A percentile compares a stretch with the other conserved stretches of the same genome.
Evolutionary conservation across 495 filamentous ascomycete genomes (phyloP).

Genomic region (Aspergillus kassunensis): DNA sequence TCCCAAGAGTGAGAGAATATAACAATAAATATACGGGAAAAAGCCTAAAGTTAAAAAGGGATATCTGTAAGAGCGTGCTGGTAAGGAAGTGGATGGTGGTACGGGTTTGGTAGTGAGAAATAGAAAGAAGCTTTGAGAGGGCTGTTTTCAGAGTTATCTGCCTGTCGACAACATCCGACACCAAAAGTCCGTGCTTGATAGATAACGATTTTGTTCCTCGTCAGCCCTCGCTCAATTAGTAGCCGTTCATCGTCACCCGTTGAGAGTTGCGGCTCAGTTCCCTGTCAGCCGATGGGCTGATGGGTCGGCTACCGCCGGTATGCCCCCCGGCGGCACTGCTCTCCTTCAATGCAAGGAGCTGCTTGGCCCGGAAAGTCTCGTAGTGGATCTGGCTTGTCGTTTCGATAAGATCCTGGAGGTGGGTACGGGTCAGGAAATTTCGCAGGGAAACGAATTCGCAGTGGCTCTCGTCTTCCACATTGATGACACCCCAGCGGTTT

Average conservation of each 20-base stretch:
- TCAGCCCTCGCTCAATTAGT: slow-evolving; percentile 48
- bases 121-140: slow-evolving; percentile 12
- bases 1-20: slow-evolving; percentile 18
- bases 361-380: slow-evolving; percentile 99
- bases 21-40: slow-evolving; percentile 26
- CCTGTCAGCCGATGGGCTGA: slow-evolving; percentile 88
- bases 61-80: slow-evolving; percentile 47
- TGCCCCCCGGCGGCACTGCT: slow-evolving; percentile 80
- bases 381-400: slow-evolving; percentile 99
- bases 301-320: slow-evolving; percentile 68
- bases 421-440: slow-evolving; percentile 95
- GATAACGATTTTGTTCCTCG: slow-evolving; percentile 11
- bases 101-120: slow-evolving; percentile 15
- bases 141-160: slow-evolving; percentile 11
- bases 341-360: slow-evolving; percentile 95
- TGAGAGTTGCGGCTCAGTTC: slow-evolving; percentile 96
- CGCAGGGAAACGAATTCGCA: slow-evolving; percentile 98
- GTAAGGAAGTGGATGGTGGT: slow-evolving; percentile 25
- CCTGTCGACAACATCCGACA: slow-evolving; percentile 8
- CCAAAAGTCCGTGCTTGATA: slow-evolving; percentile 13
- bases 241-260: slow-evolving; percentile 97
- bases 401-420: slow-evolving; percentile 96
- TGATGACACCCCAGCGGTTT: slow-evolving; percentile 99
- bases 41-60: slow-evolving; percentile 38
- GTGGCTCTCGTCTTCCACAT: slow-evolving; percentile 98